Base-by-base conservation (phyloP, 148 eudicot genomes). In the Rheum nobile region DNA sequence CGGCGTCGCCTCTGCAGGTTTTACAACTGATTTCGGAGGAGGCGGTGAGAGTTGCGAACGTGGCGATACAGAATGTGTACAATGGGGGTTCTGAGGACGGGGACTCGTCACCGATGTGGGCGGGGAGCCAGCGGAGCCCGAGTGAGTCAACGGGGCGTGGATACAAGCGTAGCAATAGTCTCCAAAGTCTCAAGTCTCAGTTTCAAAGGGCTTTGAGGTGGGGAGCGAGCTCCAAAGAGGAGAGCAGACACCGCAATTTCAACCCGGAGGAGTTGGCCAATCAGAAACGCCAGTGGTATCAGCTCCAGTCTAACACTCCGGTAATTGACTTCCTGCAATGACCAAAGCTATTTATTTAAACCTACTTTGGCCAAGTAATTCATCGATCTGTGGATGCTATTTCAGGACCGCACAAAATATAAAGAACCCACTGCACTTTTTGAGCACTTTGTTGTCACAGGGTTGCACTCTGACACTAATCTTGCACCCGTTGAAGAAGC, bases 261-360 rank as follows among this genome's bases (percentile, higher is more conserved):
- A 88, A 92, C 80, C 97, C 97, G 0, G 99, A 95, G 86, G 82
- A 88, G 57, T 80, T 91, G 84, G 94, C 96, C 39, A 83, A 92
- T 73, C 99, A 92, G 79, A 95, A 95, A 80, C 89, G 99, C 7
- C 96, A 95, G 86, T 95, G 99, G 99, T 92, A 90, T 80, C 94
- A 92, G 81, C 85, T 84, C 80, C 70, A 90, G 47, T 83, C 90
- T 0, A 85, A 79, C 73, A 78, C 87, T 22, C 86, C 76, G 92
- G 96, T 65, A 32, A 32, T 65, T 65, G 21, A 8, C 14, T 47
- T 47, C 54, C 54, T 47, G 54, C 54, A 14, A 26, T 57, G 4
- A 28, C 6, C 6, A 59, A 12, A 26, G 4, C 17, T 59, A 28
- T 10, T 26, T 9, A 11, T 26, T 12, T 59, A n/a, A 16, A 28